These are phyloP conservation scores for Daldinia vernicosa DNA, from an alignment of 495 filamentous ascomycete genomes.

Conservation along the genomic window DNA sequence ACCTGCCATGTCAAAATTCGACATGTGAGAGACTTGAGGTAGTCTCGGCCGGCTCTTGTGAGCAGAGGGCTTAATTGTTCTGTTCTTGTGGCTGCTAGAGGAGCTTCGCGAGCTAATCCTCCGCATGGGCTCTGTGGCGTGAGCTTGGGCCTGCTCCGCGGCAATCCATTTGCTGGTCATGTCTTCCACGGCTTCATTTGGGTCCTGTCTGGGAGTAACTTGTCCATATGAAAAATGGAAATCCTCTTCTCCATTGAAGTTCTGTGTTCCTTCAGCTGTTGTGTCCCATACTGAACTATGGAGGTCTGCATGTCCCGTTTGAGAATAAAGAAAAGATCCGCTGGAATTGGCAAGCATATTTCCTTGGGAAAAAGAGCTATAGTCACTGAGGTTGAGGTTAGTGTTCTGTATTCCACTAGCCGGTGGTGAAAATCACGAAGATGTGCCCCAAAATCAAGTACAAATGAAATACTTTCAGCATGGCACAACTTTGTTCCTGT, in stretches of 20 bases:
- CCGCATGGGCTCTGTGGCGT: constrained; percentile 59
- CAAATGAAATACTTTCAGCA: constrained; percentile 48
- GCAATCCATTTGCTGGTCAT: constrained; percentile 56
- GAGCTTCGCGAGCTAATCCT: constrained; percentile 58
- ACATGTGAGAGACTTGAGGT: constrained; percentile 56
- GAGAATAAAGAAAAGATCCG: constrained; percentile 63
- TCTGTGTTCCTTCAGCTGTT: constrained; percentile 63
- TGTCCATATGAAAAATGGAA: constrained; percentile 59
- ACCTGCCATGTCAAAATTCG: constrained; percentile 61
- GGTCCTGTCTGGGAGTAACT: constrained; percentile 60
- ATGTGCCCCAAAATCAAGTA: constrained; percentile 41
- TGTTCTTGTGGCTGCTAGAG: constrained; percentile 58
- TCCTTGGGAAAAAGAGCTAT: constrained; percentile 58
- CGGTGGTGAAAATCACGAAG: constrained; percentile 45
- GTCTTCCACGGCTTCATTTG: constrained; percentile 56
- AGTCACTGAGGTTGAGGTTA: constrained; percentile 61
- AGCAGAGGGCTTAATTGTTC: constrained; percentile 54
- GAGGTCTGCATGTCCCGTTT: constrained; percentile 62
- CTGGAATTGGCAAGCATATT: constrained; percentile 58
- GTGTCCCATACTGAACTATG: constrained; percentile 60
- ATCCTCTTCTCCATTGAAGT: constrained; percentile 62
- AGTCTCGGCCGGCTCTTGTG: constrained; percentile 57
- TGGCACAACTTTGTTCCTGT: constrained; percentile 63
- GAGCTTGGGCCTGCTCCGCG: constrained; percentile 43
- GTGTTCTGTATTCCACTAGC: constrained; percentile 57